Base-by-base conservation (phyloP, 1,284 basidiomycete genomes). In the Cryptococcus wingfieldii region DNA sequence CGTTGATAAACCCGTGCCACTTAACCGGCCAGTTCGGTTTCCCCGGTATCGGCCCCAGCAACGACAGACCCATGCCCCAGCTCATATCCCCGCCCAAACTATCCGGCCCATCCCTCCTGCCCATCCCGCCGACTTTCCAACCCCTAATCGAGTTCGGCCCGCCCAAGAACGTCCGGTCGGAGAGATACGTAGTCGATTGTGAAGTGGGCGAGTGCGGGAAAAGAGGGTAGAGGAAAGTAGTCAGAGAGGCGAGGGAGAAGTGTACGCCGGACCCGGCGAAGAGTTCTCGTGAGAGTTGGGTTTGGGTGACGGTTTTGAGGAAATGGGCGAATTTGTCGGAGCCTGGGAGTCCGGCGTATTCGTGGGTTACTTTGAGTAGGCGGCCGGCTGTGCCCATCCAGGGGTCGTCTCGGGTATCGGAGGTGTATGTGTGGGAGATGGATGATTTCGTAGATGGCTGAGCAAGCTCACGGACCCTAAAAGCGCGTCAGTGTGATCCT, bases 121-220 rank as follows among this genome's bases (percentile, higher is more conserved):
- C 96, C 74, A 98, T 80, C 1, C 87, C 83, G 67, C 92, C 94
- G 28, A 84, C 81, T 56, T 84, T 84, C 80, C 97, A 98, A 59
- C 88, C 87, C 27, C 96, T 81, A 2, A 98, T 81, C 48, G 85
- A 89, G n/a, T 88, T 85, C 0, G 96, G 93, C 0, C 95, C 96
- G 28, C 95, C 96, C 0, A 98, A 82, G 65, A 95, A 93, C 72
- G 94, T 95, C 5, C 91, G 84, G 75, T 99, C 96, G 1, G 75
- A 38, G 82, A 84, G 70, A 62, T 53, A 85, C 82, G 19, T 81
- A 69, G 38, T 80, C 54, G 56, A 43, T 7, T 47, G 39, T 4
- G 51, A 43, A 5, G 47, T 41, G 12, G 51, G 23, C 3, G 52
- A 46, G 25, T 44, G 28, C 9, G 64, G 48, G 27, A 59, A 71